phyloP scores from a whole-genome alignment of 108 stramenopile genomes.

The Cyclotella cryptica region DNA sequence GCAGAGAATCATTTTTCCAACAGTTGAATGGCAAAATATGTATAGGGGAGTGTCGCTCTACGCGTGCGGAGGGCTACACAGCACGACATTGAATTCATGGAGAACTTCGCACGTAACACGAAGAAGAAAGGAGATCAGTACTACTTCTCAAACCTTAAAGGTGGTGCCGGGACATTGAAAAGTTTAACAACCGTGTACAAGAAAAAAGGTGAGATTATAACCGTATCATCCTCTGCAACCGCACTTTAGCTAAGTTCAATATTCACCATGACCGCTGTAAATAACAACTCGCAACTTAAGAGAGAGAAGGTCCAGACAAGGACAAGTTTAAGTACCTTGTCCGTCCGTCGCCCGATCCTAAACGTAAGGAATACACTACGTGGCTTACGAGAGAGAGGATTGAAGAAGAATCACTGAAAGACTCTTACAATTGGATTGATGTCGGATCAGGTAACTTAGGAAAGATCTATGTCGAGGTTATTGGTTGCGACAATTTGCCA shows the following conservation, averaged over 20 bases:
- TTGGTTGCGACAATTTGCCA: conserved; percentile 74
- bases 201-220: conserved; percentile 50
- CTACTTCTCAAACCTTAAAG: conserved; percentile 19
- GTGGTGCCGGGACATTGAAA: conserved; percentile 40
- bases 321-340: conserved; percentile 48
- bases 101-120: conserved; percentile 29
- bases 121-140: conserved; percentile 29
- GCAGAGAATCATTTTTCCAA: not conserved
- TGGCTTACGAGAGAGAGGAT: conserved; percentile 76
- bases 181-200: conserved; percentile 44
- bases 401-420: conserved; percentile 52
- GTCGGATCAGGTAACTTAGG: conserved; percentile 75
- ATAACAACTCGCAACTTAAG: conserved; percentile 6
- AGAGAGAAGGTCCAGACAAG: conserved; percentile 37
- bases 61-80: conserved; percentile 76
- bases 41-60: conserved; percentile 62
- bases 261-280: not conserved
- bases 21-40: not conserved
- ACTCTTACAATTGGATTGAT: conserved; percentile 69
- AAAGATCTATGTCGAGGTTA: conserved; percentile 71
- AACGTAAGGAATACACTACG: conserved; percentile 58
- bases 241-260: not conserved
- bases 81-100: conserved; percentile 77
- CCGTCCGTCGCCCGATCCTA: conserved; percentile 77
- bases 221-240: not conserved